These are phyloP conservation scores for Manihot esculenta DNA, from an alignment of 441 rosid species.

Conservation along the genomic window DNA sequence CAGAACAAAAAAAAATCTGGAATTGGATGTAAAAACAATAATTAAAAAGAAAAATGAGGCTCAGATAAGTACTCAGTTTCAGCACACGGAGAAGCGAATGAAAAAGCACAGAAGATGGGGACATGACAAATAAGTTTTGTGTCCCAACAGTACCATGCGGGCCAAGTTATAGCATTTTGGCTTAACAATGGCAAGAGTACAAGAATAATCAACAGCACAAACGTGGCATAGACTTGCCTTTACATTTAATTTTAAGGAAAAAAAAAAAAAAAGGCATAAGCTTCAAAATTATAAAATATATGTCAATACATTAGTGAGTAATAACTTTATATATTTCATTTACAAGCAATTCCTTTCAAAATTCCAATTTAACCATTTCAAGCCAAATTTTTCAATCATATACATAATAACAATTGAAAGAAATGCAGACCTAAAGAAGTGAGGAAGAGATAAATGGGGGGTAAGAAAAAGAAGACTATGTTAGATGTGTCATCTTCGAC, in stretches of 20 bases:
- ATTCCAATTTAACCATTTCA: constrained; percentile 12
- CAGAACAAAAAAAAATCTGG: too few species aligned
- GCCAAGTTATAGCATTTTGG: background rate
- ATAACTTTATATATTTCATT: constrained; percentile 7
- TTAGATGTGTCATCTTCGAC: constrained; percentile 30
- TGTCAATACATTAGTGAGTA: too few species aligned
- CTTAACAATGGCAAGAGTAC: background rate
- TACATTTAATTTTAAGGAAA: too few species aligned
- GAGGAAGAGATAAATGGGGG: background rate
- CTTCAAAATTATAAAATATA: too few species aligned
- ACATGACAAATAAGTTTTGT: too few species aligned
- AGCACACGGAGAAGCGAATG: too few species aligned
- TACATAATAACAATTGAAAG: constrained; percentile 27
- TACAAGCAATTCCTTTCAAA: constrained; percentile 26
- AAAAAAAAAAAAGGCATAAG: too few species aligned
- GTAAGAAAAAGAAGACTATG: constrained; percentile 14
- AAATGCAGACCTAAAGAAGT: constrained; percentile 6
- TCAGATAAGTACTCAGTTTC: too few species aligned
- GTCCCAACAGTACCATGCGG: background rate
- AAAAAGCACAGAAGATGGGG: too few species aligned
- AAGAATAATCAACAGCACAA: background rate
- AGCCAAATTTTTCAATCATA: constrained; percentile 26
- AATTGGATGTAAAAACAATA: too few species aligned
- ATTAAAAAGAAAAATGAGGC: too few species aligned
- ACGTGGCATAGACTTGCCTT: too few species aligned